phyloP scores from a whole-genome alignment of 768 basidiomycete genomes.

The Leccinum variicolor region DNA sequence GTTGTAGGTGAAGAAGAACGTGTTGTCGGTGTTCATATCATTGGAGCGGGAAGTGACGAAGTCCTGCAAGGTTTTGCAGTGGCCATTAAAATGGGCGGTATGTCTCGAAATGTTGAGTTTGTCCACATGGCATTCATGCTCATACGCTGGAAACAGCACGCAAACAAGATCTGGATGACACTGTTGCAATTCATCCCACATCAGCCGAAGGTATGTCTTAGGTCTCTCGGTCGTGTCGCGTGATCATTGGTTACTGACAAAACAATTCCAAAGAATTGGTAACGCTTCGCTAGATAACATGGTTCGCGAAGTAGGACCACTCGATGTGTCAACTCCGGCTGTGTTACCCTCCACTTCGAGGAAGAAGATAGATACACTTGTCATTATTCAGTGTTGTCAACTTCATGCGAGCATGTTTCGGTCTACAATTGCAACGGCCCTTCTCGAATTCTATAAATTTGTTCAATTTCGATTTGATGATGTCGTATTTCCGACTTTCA shows the following conservation, averaged over 20 bases:
- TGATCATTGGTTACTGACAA: slow-evolving; percentile 14
- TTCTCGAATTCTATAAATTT: neutral
- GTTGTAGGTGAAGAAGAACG: slow-evolving; percentile 86
- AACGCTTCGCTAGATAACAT: slow-evolving; percentile 42
- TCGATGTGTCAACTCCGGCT: neutral
- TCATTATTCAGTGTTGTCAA: neutral
- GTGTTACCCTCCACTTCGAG: neutral
- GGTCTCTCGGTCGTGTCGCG: neutral
- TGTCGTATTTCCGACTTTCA: no score
- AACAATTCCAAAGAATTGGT: slow-evolving; percentile 45
- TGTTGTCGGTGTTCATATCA: slow-evolving; percentile 93
- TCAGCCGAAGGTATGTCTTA: slow-evolving; percentile 68
- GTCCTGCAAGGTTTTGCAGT: slow-evolving; percentile 94
- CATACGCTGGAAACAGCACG: slow-evolving; percentile 41
- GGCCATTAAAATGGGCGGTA: slow-evolving; percentile 94
- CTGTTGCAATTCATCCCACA: slow-evolving; percentile 90
- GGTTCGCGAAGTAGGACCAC: neutral
- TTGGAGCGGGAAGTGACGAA: slow-evolving; percentile 92
- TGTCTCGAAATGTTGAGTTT: slow-evolving; percentile 11
- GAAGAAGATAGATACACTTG: neutral
- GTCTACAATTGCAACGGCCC: neutral
- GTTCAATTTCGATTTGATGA: no score
- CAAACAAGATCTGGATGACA: slow-evolving; percentile 81
- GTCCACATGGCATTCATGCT: neutral
- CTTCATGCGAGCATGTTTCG: neutral